Evolutionary conservation across 352 stramenopile species (phyloP).

Genomic region (Phytophthora citrophthora): DNA sequence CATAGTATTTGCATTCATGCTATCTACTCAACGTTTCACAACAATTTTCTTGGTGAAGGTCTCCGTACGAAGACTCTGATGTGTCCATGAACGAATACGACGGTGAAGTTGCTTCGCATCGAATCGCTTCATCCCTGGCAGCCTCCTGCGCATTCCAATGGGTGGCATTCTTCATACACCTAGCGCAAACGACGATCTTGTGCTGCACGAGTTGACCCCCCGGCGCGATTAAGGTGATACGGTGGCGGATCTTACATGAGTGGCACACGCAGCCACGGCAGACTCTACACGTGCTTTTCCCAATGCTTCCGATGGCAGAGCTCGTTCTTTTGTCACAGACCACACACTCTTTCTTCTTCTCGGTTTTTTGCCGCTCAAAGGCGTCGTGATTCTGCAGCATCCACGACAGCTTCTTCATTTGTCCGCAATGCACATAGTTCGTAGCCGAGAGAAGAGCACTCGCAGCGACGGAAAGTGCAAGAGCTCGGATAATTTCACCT

Average conservation of each 20-base stretch:
- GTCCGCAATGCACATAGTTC: constrained; percentile 48
- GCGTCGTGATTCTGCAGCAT: constrained; percentile 23
- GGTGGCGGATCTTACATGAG: constrained; percentile 46
- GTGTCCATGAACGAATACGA: constrained; percentile 29
- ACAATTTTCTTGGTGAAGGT: constrained; percentile 1
- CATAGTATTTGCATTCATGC: constrained; percentile 2
- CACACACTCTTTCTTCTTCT: constrained; percentile 18
- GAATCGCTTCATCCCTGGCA: constrained; percentile 23
- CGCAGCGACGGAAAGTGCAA: constrained; percentile 30
- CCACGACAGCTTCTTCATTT: constrained; percentile 68
- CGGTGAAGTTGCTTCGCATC: constrained; percentile 17
- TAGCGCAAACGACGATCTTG: constrained; percentile 43
- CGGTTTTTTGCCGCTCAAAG: not conserved
- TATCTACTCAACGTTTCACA: not conserved
- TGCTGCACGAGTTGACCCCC: constrained; percentile 38
- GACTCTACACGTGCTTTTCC: constrained; percentile 37
- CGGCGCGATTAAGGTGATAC: constrained; percentile 42
- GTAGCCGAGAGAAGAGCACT: constrained; percentile 37
- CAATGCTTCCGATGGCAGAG: constrained; percentile 23
- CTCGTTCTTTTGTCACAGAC: constrained; percentile 38
- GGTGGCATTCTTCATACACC: constrained; percentile 42
- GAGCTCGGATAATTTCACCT: constrained; percentile 37
- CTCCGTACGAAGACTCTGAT: constrained; percentile 17
- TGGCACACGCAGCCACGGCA: constrained; percentile 43
- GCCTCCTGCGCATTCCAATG: constrained; percentile 37